Percentiles rank a stretch among this genome's conserved stretches.
These are phyloP conservation scores for Lasiodiplodia sp. DNA, from an alignment of 2,329 filamentous ascomycete genomes.

Conservation along the genomic window DNA sequence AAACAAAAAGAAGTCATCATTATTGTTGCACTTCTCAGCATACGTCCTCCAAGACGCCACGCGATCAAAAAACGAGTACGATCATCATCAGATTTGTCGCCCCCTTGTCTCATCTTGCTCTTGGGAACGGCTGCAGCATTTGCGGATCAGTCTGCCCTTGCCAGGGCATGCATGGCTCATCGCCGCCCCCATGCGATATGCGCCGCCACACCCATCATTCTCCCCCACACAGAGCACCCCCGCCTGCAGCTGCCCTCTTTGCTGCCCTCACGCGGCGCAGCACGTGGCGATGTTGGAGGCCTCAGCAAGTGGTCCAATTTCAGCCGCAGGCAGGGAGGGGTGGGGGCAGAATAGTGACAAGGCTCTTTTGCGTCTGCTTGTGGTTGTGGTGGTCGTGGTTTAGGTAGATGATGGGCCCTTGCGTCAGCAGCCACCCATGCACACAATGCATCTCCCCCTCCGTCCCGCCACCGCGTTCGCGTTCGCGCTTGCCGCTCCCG, in stretches of 20 bases:
- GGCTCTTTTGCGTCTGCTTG: neutral
- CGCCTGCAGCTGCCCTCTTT: neutral
- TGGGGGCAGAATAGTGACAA: too few species aligned
- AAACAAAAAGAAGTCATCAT: neutral
- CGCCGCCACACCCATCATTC: neutral
- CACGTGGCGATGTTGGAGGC: neutral
- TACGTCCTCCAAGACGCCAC: neutral
- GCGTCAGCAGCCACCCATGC: neutral
- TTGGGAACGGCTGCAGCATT: neutral
- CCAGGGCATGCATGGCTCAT: neutral
- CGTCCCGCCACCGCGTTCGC: constrained; percentile 11
- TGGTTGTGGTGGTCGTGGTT: neutral
- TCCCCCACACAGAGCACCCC: neutral
- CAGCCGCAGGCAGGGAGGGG: neutral
- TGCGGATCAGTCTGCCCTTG: neutral
- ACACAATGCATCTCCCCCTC: neutral
- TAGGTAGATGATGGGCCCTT: neutral
- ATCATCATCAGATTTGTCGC: neutral
- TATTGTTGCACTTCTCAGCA: neutral
- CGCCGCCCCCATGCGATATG: neutral
- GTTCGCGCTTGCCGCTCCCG: constrained; percentile 5
- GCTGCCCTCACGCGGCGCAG: neutral
- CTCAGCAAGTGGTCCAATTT: neutral
- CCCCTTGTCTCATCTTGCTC: neutral
- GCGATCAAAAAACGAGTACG: neutral